phyloP scores from a whole-genome alignment of 371 early-diverging fungal genomes.

The Mycotypha africana region DNA sequence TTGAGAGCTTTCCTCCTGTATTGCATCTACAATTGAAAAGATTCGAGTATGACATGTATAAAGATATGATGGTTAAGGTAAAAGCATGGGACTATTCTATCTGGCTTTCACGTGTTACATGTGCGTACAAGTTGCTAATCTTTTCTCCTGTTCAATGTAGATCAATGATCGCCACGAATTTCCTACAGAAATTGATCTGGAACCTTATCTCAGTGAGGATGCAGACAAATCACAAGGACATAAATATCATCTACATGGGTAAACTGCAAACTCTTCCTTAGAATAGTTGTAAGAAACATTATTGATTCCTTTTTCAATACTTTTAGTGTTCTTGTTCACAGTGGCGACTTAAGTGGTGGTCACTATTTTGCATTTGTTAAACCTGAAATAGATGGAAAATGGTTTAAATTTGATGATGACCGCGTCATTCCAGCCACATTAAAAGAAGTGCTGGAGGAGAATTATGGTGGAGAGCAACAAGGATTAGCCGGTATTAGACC shows the following conservation, averaged over 20 bases:
- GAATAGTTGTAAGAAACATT: no score
- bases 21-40: conserved; percentile 96
- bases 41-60: conserved; percentile 94
- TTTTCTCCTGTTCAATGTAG: no score
- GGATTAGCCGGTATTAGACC: conserved; percentile 15
- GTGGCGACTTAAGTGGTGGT: conserved; percentile 93
- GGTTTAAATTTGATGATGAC: conserved; percentile 98
- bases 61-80: conserved; percentile 88
- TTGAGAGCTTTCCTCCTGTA: conserved; percentile 93
- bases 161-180: conserved; percentile 97
- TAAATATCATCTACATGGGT: conserved; percentile 83
- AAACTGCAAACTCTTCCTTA: no score
- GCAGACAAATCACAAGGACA: conserved; percentile 62
- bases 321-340: conserved; percentile 90
- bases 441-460: conserved; percentile 91
- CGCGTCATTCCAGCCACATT: conserved; percentile 80
- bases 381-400: conserved; percentile 71
- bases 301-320: conserved; percentile 7
- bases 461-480: conserved; percentile 84
- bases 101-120: no score
- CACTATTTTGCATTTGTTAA: conserved; percentile 95
- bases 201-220: conserved; percentile 71
- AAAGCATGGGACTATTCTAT: no score
- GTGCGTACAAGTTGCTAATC: no score
- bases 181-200: conserved; percentile 82